Conservation (phyloP, 2,329 filamentous ascomycete species). For the Ceratocystis ficicola region DNA sequence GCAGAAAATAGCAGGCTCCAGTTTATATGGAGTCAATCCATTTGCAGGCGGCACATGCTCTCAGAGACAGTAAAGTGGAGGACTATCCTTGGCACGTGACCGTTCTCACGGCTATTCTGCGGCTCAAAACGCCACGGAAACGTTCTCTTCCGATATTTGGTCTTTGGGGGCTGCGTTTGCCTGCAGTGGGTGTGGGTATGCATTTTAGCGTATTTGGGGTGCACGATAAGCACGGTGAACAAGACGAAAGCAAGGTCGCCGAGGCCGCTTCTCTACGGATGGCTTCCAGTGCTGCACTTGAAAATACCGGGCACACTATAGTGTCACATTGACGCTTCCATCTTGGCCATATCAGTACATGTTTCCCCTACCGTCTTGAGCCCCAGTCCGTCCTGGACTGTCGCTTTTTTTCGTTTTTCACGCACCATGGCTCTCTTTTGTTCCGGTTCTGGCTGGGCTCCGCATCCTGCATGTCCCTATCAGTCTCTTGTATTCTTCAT, state of each 20-base stretch:
- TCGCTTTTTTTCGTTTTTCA: not conserved
- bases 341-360: too few species aligned
- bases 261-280: too few species aligned
- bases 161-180: not conserved
- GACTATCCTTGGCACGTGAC: constrained; percentile 6
- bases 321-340: too few species aligned
- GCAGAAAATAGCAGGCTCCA: constrained; percentile 8
- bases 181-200: not conserved
- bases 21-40: not conserved
- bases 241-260: too few species aligned
- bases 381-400: too few species aligned
- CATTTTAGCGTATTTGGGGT: not conserved
- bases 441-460: not conserved
- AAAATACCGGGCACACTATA: too few species aligned
- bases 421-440: not conserved
- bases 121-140: constrained; percentile 12
- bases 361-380: too few species aligned
- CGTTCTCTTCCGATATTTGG: constrained; percentile 18
- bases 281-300: too few species aligned
- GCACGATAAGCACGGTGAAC: not conserved
- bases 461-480: not conserved
- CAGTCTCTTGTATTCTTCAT: not conserved
- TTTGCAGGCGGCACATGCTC: too few species aligned
- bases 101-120: constrained; percentile 1
- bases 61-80: not conserved